A percentile compares a stretch with the other conserved stretches of the same genome.
These are phyloP conservation scores for Lotmaria passim DNA, from an alignment of 208 protist species.

Conservation along the genomic window DNA sequence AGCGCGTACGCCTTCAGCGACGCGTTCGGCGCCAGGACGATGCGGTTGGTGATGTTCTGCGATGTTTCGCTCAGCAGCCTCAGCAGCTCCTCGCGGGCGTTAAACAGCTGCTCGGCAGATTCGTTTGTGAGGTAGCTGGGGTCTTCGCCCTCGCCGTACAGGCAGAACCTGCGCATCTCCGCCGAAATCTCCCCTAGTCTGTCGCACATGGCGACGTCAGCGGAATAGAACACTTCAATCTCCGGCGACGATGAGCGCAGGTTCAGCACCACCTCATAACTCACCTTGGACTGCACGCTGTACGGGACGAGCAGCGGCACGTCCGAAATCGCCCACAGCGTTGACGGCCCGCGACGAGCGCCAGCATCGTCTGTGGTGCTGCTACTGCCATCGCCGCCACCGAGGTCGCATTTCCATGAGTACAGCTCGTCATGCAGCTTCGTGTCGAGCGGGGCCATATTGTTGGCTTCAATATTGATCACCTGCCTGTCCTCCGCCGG, in stretches of 20 bases:
- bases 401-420: conserved; percentile 62
- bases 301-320: conserved; percentile 85
- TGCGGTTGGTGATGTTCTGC: conserved; percentile 28
- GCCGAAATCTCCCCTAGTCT: conserved; percentile 44
- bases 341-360: conserved; percentile 10
- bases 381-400: conserved; percentile 17
- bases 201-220: conserved; percentile 30
- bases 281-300: conserved; percentile 60
- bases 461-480: conserved; percentile 90
- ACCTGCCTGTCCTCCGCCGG: conserved; percentile 76
- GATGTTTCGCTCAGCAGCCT: conserved; percentile 42
- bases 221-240: conserved; percentile 68
- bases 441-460: conserved; percentile 80
- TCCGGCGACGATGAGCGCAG: conserved; percentile 60
- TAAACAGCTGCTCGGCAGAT: conserved; percentile 28
- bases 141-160: conserved; percentile 48
- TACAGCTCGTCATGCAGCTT: conserved; percentile 88
- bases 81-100: conserved; percentile 46
- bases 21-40: conserved; percentile 51
- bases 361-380: conserved; percentile 15
- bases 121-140: conserved; percentile 29
- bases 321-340: conserved; percentile 65
- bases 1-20: conserved; percentile 62
- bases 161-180: conserved; percentile 55
- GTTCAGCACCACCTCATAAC: conserved; percentile 54